Evolutionary conservation across 768 basidiomycete genomes (phyloP).

Genomic region (Termitomyces sp.): DNA sequence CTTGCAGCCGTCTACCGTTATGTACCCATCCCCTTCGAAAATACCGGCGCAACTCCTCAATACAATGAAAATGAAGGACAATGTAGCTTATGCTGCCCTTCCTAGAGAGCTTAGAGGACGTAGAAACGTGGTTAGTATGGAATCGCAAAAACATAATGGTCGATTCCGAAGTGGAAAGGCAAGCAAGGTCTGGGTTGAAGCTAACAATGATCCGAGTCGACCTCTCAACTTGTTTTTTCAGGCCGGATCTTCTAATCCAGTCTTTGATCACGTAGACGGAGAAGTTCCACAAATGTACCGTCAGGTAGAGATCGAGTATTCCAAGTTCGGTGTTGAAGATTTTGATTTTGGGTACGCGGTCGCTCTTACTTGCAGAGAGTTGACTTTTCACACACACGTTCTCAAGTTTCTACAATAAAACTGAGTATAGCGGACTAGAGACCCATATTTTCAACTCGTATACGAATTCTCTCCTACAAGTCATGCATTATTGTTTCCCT

Average conservation of each 20-base stretch:
- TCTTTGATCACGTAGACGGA: constrained; percentile 45
- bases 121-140: constrained; percentile 65
- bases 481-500: constrained; percentile 79
- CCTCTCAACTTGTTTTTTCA: constrained; percentile 16
- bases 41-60: constrained; percentile 76
- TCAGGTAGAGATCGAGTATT: constrained; percentile 96
- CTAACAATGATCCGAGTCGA: background rate
- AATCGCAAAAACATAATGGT: constrained; percentile 48
- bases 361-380: background rate
- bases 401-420: constrained; percentile 87
- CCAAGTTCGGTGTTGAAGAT: constrained; percentile 97
- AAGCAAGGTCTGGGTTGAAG: constrained; percentile 36
- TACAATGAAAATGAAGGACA: constrained; percentile 83
- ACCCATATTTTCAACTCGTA: constrained; percentile 98
- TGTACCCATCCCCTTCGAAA: constrained; percentile 64
- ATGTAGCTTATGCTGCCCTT: constrained; percentile 82
- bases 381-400: background rate
- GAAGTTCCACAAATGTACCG: constrained; percentile 79
- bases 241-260: constrained; percentile 49
- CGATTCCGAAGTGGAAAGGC: constrained; percentile 83
- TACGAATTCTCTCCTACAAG: constrained; percentile 85
- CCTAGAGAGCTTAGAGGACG: constrained; percentile 82
- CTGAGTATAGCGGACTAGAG: constrained; percentile 85
- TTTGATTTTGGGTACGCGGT: constrained; percentile 89
- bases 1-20: constrained; percentile 31